phyloP scores from a whole-genome alignment of 139 green algal genomes.

The Chlamydomonas incerta region DNA sequence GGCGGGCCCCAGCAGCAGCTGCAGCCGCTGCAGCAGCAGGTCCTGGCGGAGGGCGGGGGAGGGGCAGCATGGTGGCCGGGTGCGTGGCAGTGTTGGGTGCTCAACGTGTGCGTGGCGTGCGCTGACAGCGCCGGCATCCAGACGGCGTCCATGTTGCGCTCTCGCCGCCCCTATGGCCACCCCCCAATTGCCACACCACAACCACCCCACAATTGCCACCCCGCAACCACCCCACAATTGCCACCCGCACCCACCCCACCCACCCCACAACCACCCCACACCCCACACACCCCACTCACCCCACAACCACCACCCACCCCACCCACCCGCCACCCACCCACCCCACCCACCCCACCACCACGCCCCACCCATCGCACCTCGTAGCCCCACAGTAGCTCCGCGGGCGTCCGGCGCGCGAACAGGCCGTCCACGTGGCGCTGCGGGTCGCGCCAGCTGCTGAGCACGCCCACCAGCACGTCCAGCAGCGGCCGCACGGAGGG shows the following conservation, averaged over 20 bases:
- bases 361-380: slow-evolving; percentile 23
- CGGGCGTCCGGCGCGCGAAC: slow-evolving; percentile 38
- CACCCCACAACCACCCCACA: no score
- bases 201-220: no score
- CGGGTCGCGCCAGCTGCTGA: slow-evolving; percentile 7
- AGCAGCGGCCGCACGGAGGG: slow-evolving; percentile 3
- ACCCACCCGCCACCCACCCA: not conserved
- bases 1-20: slow-evolving; percentile 25
- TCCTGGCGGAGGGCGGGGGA: slow-evolving; percentile 19
- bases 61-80: not conserved
- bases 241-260: no score
- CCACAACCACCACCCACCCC: not conserved
- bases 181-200: no score
- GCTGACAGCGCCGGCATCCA: no score
- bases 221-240: no score
- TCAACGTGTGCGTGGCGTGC: no score
- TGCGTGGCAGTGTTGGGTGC: no score
- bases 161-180: no score
- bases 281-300: no score
- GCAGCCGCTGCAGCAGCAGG: slow-evolving; percentile 39
- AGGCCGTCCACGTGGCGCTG: slow-evolving; percentile 42
- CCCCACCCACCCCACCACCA: not conserved
- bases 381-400: slow-evolving; percentile 53
- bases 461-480: slow-evolving; percentile 30
- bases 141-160: no score